Conservation (phyloP, 768 basidiomycete genomes). For the Pleurotus salmoneostramineus region DNA sequence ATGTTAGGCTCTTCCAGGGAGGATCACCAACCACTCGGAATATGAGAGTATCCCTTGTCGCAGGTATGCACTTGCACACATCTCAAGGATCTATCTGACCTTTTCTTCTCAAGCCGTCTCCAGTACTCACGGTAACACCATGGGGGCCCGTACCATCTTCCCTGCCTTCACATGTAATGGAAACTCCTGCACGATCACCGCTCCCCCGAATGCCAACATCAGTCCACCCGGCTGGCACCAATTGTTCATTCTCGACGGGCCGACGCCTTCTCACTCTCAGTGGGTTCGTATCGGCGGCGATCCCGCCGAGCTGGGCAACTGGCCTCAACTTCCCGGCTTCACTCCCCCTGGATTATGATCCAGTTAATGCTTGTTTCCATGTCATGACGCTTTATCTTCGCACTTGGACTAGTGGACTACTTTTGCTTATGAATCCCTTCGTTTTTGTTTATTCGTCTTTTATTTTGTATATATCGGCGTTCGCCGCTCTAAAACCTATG, state of each 20-base stretch:
- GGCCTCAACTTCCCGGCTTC: conserved; percentile 71
- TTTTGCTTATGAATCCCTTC: neutral
- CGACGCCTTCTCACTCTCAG: conserved; percentile 69
- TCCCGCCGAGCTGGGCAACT: conserved; percentile 63
- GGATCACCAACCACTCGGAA: conserved; percentile 19
- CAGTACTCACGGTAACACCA: conserved; percentile 74
- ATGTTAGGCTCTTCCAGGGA: conserved; percentile 41
- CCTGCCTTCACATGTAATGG: conserved; percentile 68
- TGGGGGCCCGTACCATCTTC: conserved; percentile 72
- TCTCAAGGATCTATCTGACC: conserved; percentile 4
- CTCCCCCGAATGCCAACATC: conserved; percentile 66
- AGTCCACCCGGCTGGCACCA: conserved; percentile 78
- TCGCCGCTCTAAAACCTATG: no score
- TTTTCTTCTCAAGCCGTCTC: conserved; percentile 46
- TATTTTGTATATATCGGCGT: no score
- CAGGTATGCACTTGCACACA: conserved; percentile 36
- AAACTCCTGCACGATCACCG: conserved; percentile 70
- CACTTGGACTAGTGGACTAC: neutral
- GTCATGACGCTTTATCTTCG: conserved; percentile 2
- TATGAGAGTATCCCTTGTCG: conserved; percentile 62
- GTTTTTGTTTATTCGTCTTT: no score
- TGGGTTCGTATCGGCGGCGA: conserved; percentile 83
- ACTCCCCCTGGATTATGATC: conserved; percentile 56
- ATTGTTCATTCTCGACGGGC: conserved; percentile 72
- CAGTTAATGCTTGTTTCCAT: conserved; percentile 10